A percentile compares a stretch with the other conserved stretches of the same genome.
phyloP scores from a whole-genome alignment of 768 basidiomycete species.

The Termitomyces sp. region DNA sequence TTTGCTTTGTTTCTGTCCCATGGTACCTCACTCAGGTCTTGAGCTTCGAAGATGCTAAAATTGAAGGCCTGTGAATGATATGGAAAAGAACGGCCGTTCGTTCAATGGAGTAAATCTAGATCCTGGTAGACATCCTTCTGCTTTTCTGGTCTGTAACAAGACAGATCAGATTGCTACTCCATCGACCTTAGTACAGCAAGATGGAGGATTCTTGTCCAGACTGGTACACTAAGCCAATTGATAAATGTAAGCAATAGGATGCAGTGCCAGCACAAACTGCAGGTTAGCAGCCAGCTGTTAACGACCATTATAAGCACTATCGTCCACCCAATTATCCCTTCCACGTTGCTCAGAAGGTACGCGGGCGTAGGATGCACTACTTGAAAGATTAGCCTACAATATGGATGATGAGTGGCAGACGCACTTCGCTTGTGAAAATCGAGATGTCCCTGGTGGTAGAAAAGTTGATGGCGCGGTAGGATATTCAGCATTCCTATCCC shows the following conservation, averaged over 20 bases:
- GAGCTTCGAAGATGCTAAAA: not conserved
- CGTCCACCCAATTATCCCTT: constrained; percentile 40
- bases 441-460: constrained; percentile 8
- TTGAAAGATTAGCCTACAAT: not conserved
- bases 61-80: not conserved
- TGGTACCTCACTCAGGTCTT: not conserved
- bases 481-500: constrained; percentile 16
- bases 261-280: not conserved
- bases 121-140: not conserved
- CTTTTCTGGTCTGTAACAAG: not conserved
- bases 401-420: not conserved
- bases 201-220: not conserved
- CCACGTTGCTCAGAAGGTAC: constrained; percentile 23
- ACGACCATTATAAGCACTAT: constrained; percentile 33
- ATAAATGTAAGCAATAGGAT: not conserved
- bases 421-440: constrained; percentile 14
- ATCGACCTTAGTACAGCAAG: not conserved
- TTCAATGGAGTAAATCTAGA: not conserved
- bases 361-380: constrained; percentile 17
- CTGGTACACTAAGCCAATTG: not conserved
- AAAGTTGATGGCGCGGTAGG: constrained; percentile 11
- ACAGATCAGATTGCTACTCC: not conserved
- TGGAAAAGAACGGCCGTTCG: not conserved
- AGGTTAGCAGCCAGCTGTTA: constrained; percentile 6
- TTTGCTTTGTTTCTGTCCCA: not conserved